Conservation (phyloP, 2,329 filamentous ascomycete genomes). For the Alternaria brassicae region DNA sequence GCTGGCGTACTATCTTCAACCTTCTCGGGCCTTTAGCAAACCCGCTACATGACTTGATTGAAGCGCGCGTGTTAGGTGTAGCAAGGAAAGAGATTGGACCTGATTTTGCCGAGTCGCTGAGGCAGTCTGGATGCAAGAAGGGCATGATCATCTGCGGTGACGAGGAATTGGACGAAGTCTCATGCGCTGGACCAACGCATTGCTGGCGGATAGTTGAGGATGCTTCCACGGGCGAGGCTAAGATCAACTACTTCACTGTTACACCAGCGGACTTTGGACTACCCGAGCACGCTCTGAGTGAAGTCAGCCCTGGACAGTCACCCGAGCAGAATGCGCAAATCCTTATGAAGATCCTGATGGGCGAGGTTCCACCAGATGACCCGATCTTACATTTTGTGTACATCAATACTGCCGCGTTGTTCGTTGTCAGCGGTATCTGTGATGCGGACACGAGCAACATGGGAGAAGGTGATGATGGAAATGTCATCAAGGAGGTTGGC, state of each 20-base stretch:
- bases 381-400: slow-evolving; percentile 93
- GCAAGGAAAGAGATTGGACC: slow-evolving; percentile 85
- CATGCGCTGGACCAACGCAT: slow-evolving; percentile 84
- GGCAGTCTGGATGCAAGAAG: slow-evolving; percentile 77
- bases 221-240: slow-evolving; percentile 55
- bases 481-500: slow-evolving; percentile 80
- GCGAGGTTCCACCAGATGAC: slow-evolving; percentile 75
- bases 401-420: slow-evolving; percentile 87
- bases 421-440: slow-evolving; percentile 85
- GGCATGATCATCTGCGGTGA: slow-evolving; percentile 91
- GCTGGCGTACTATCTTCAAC: slow-evolving; percentile 97
- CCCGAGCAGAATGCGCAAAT: slow-evolving; percentile 89
- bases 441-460: slow-evolving; percentile 82
- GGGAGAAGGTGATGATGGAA: slow-evolving; percentile 80
- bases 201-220: slow-evolving; percentile 80
- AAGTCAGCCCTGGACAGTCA: slow-evolving; percentile 84
- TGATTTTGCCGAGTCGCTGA: slow-evolving; percentile 86
- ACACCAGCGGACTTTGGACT: slow-evolving; percentile 89
- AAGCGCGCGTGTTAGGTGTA: slow-evolving; percentile 92
- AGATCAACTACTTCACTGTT: slow-evolving; percentile 78
- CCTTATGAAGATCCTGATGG: slow-evolving; percentile 75
- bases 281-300: slow-evolving; percentile 72
- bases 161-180: slow-evolving; percentile 95
- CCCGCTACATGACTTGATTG: slow-evolving; percentile 77
- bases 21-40: slow-evolving; percentile 91